These are phyloP conservation scores for Penicillium verrucosum DNA, from an alignment of 2,329 filamentous ascomycete species.

Conservation along the genomic window DNA sequence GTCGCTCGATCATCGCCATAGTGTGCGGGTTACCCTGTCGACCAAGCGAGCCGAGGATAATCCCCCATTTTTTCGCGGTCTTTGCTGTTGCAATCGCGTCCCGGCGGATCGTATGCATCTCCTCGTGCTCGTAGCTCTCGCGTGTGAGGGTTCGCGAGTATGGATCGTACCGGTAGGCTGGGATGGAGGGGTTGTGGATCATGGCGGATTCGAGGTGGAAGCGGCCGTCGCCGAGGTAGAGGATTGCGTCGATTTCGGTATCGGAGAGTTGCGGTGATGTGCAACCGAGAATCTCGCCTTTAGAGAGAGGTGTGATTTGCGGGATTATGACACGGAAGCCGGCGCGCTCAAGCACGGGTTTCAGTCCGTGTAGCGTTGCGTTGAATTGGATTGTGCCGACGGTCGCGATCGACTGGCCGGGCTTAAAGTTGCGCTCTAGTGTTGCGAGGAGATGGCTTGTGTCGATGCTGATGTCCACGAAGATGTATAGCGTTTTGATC, in stretches of 20 bases:
- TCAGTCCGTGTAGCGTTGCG: slow-evolving; percentile 85
- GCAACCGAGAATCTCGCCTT: slow-evolving; percentile 95
- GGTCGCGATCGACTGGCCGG: slow-evolving; percentile 82
- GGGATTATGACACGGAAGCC: slow-evolving; percentile 85
- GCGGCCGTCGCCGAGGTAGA: slow-evolving; percentile 87
- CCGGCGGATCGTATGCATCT: slow-evolving; percentile 78
- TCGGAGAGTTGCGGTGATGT: slow-evolving; percentile 73
- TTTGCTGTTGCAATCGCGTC: slow-evolving; percentile 74
- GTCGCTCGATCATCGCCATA: slow-evolving; percentile 77
- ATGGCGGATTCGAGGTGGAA: slow-evolving; percentile 98
- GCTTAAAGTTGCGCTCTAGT: slow-evolving; percentile 79
- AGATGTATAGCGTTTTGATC: slow-evolving; percentile 96
- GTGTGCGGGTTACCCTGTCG: slow-evolving; percentile 95
- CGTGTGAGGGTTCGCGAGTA: slow-evolving; percentile 89
- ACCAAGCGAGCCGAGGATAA: slow-evolving; percentile 89
- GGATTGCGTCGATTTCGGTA: slow-evolving; percentile 67
- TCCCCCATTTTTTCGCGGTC: slow-evolving; percentile 81
- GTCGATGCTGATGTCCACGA: slow-evolving; percentile 97
- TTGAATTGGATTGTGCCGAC: slow-evolving; percentile 99
- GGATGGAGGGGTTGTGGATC: slow-evolving; percentile 91
- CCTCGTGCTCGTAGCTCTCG: slow-evolving; percentile 86
- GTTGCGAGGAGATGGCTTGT: slow-evolving; percentile 81
- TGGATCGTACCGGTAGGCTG: slow-evolving; percentile 94
- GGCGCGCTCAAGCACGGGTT: slow-evolving; percentile 71
- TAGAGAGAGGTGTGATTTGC: slow-evolving; percentile 87